Conservation (phyloP, 2,329 filamentous ascomycete genomes). For the Fusarium nurragi region DNA sequence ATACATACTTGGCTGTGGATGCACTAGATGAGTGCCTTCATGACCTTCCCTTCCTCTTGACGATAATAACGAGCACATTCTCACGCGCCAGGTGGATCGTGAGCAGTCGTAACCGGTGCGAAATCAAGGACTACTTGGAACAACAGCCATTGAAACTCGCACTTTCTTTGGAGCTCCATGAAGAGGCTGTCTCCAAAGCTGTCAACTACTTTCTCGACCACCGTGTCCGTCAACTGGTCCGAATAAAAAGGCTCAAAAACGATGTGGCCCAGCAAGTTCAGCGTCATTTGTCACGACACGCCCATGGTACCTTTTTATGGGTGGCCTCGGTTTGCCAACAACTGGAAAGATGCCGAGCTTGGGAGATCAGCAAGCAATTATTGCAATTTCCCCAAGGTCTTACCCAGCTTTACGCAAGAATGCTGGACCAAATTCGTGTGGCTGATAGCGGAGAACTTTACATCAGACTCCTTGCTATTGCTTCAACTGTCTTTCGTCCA, state of each 20-base stretch:
- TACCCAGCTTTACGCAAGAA: accelerated
- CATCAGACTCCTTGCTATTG: accelerated
- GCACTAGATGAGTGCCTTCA: too few species aligned
- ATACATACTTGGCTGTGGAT: too few species aligned
- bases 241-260: not conserved
- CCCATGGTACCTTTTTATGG: not conserved
- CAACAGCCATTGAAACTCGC: not conserved
- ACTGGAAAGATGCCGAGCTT: not conserved
- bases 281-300: not conserved
- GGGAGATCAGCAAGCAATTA: not conserved
- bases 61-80: not conserved
- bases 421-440: accelerated
- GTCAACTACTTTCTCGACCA: not conserved
- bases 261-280: not conserved
- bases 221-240: not conserved
- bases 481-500: not conserved
- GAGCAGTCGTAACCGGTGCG: not conserved
- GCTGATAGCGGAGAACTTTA: accelerated
- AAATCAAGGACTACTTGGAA: not conserved
- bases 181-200: not conserved
- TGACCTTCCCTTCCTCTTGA: not conserved
- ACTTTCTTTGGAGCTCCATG: not conserved
- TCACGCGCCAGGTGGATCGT: not conserved
- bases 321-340: not conserved
- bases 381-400: accelerated